A percentile compares a stretch with the other conserved stretches of the same genome.
Conservation (phyloP, 1,284 basidiomycete genomes). For the Trichosporon faecale region DNA sequence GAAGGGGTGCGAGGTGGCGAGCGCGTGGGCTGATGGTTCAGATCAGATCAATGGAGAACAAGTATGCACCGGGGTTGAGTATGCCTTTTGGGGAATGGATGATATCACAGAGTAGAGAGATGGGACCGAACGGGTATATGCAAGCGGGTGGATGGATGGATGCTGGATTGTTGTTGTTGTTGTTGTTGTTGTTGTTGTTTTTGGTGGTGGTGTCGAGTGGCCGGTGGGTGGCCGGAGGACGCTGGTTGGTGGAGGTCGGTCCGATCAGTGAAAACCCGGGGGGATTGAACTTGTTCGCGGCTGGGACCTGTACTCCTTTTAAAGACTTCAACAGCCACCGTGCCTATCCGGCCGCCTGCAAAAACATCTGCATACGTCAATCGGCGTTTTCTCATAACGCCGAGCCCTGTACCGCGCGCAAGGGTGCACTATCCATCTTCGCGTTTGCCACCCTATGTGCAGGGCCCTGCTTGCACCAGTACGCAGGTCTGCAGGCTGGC, state of each 20-base stretch:
- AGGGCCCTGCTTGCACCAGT: not conserved
- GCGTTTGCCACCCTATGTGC: conserved; percentile 7
- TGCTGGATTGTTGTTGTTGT: not conserved
- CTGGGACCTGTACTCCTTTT: conserved; percentile 11
- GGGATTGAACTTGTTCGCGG: conserved; percentile 10
- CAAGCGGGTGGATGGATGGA: conserved; percentile 3
- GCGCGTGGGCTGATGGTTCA: conserved; percentile 3
- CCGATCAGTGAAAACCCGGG: conserved; percentile 12
- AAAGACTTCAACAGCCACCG: conserved; percentile 9
- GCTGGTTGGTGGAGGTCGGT: conserved; percentile 11
- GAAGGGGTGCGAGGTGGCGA: conserved; percentile 6
- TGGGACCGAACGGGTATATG: conserved; percentile 10
- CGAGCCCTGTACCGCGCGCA: conserved; percentile 5
- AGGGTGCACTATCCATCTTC: conserved; percentile 3
- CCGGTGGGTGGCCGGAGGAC: not conserved
- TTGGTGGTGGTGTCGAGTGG: not conserved
- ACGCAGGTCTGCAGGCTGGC: not conserved
- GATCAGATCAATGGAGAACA: not conserved
- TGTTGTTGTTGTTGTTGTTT: conserved; percentile 5
- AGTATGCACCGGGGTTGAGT: not conserved
- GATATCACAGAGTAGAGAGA: conserved; percentile 4
- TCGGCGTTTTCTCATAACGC: conserved; percentile 8
- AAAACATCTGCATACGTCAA: conserved; percentile 6
- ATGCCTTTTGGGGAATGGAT: not conserved
- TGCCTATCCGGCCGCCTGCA: conserved; percentile 10